Percentiles rank a stretch among this genome's conserved stretches.
Evolutionary conservation across 352 stramenopile species (phyloP).

Genomic region (Pythium guiyangense): DNA sequence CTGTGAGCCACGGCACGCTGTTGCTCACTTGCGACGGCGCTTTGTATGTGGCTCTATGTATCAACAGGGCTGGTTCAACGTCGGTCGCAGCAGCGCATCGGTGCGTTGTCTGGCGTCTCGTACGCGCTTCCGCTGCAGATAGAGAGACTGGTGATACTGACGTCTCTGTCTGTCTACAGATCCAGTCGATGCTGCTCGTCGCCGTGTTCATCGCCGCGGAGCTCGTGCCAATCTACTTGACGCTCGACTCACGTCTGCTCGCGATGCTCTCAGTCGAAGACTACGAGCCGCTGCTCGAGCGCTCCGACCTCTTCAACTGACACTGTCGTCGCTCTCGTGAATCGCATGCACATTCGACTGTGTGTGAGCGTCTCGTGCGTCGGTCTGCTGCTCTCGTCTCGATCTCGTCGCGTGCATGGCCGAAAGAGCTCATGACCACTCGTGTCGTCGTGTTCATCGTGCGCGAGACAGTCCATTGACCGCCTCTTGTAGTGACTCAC

Average conservation of each 20-base stretch:
- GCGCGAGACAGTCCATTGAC: no score
- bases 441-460: no score
- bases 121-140: no score
- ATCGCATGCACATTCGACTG: no score
- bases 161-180: slow-evolving; percentile 17
- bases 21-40: not conserved
- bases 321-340: no score
- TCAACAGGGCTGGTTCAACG: slow-evolving; percentile 78
- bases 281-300: slow-evolving; percentile 69
- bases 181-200: slow-evolving; percentile 81
- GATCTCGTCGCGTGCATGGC: no score
- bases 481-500: no score
- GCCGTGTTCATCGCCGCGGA: slow-evolving; percentile 76
- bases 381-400: no score
- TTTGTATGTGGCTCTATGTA: not conserved
- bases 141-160: no score
- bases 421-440: no score
- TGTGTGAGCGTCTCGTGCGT: no score
- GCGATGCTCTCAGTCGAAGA: slow-evolving; percentile 80
- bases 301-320: slow-evolving; percentile 47
- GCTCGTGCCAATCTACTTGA: slow-evolving; percentile 77
- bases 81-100: slow-evolving; percentile 57
- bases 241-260: slow-evolving; percentile 64
- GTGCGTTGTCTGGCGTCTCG: slow-evolving; percentile 21
- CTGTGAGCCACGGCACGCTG: not conserved